These are phyloP conservation scores for Gymnopilus dilepis DNA, from an alignment of 768 basidiomycete genomes.

Conservation along the genomic window DNA sequence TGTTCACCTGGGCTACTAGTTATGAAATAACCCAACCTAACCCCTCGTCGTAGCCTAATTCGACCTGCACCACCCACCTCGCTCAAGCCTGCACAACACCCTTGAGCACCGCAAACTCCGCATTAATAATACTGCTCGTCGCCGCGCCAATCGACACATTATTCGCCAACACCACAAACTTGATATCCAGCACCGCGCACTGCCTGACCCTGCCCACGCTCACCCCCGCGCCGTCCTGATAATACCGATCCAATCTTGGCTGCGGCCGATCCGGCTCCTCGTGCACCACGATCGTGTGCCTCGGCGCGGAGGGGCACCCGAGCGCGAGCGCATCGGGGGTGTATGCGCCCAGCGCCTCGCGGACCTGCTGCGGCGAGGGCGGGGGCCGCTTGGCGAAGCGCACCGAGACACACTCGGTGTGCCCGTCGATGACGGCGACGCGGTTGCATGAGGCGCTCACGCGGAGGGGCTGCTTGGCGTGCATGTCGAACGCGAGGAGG, in stretches of 20 bases:
- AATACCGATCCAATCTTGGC: slow-evolving; percentile 89
- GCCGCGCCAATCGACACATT: slow-evolving; percentile 97
- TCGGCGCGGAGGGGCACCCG: slow-evolving; percentile 84
- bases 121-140: slow-evolving; percentile 96
- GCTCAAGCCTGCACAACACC: slow-evolving; percentile 44
- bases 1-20: no score
- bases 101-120: slow-evolving; percentile 89
- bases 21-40: no score
- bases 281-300: slow-evolving; percentile 87
- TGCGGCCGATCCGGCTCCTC: slow-evolving; percentile 94
- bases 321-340: slow-evolving; percentile 77
- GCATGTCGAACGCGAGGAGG: slow-evolving; percentile 80
- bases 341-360: slow-evolving; percentile 76
- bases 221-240: slow-evolving; percentile 90
- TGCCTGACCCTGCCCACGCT: slow-evolving; percentile 89
- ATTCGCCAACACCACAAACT: slow-evolving; percentile 91
- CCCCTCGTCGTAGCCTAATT: no score
- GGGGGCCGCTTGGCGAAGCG: slow-evolving; percentile 81
- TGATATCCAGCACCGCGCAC: slow-evolving; percentile 92
- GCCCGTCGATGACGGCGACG: slow-evolving; percentile 95
- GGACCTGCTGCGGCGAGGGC: slow-evolving; percentile 87
- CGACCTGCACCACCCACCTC: no score
- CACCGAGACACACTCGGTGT: slow-evolving; percentile 89
- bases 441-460: slow-evolving; percentile 94
- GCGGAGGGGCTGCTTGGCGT: slow-evolving; percentile 76